Base-by-base conservation (phyloP, 352 stramenopile genomes). In the Pythium oligandrum region DNA sequence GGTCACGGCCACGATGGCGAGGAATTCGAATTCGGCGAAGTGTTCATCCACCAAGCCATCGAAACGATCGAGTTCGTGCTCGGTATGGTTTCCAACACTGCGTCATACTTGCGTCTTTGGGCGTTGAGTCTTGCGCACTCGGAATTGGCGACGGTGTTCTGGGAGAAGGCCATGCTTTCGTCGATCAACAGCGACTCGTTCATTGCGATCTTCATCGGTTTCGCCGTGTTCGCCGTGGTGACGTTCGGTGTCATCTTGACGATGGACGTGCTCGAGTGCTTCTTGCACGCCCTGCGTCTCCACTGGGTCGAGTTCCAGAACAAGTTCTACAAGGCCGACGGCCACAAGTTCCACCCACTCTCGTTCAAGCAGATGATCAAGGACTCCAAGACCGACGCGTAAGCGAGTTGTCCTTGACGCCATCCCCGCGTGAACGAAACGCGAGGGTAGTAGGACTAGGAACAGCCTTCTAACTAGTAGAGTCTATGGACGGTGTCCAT, bases 1-100 rank as follows among this genome's bases (percentile, higher is more conserved):
- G 75, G 71, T 10, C 67, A 72, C 47, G 69, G 67, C 32, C 65
- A 69, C 30, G 73, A 81, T 31, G 73, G 64, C 9, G 82, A 96
- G 32, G 87, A 97, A 50, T 95, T 98, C 65, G 79, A 95, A 38
- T 98, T 99, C 66, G 94, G 93, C 37, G 97, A 99, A 73, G 90
- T 98, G 46, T 72, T 99, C 34, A 99, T 99, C 60, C 97, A 99
- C 78, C 96, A 99, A 66, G 95, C 79, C 34, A 99, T 99, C 71
- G 96, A 99, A 78, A 99, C 97, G 32, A 99, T 99, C 63, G 97
- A 99, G 77, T 99, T 99, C 61, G 96, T 99, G 59, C 86, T 99
- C 50, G 95, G 97, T 37, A 99, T 98, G 93, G 93, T 99, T 33
- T 99, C 96, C 50, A 99, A 99, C 84, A 99, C 97, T 31, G 97